phyloP scores from a whole-genome alignment of 2,329 filamentous ascomycete genomes.

The Periconia digitata region DNA sequence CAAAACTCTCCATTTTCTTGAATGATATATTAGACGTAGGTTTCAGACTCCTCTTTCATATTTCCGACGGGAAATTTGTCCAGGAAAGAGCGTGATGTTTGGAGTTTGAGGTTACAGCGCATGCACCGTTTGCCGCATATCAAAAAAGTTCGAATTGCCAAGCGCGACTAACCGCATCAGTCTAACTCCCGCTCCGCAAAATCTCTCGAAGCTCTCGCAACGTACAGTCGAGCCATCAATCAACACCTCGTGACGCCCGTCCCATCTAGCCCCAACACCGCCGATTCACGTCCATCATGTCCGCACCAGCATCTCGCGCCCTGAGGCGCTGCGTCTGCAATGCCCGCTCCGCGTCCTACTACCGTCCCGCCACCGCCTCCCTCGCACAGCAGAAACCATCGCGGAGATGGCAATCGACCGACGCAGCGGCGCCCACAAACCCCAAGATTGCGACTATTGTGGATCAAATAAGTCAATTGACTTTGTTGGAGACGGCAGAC shows the following conservation, averaged over 20 bases:
- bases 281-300: constrained; percentile 39
- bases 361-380: constrained; percentile 35
- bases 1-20: constrained; percentile 21
- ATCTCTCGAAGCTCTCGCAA: constrained; percentile 19
- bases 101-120: neutral
- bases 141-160: too few species aligned
- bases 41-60: constrained; percentile 40
- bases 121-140: too few species aligned
- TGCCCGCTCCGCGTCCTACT: constrained; percentile 24
- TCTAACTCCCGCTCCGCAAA: constrained; percentile 29
- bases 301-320: constrained; percentile 47
- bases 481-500: constrained; percentile 94
- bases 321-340: constrained; percentile 48
- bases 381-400: constrained; percentile 44
- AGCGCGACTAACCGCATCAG: constrained; percentile 16
- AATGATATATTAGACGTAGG: constrained; percentile 10
- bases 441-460: constrained; percentile 95
- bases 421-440: constrained; percentile 65
- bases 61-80: constrained; percentile 26
- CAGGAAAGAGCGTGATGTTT: neutral
- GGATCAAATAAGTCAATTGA: constrained; percentile 98
- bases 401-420: constrained; percentile 87
- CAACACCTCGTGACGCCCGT: constrained; percentile 16
- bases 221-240: constrained; percentile 14
- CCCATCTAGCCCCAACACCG: constrained; percentile 1